phyloP scores from a whole-genome alignment of 345 rosid genomes.

The Eucalyptus melliodora region DNA sequence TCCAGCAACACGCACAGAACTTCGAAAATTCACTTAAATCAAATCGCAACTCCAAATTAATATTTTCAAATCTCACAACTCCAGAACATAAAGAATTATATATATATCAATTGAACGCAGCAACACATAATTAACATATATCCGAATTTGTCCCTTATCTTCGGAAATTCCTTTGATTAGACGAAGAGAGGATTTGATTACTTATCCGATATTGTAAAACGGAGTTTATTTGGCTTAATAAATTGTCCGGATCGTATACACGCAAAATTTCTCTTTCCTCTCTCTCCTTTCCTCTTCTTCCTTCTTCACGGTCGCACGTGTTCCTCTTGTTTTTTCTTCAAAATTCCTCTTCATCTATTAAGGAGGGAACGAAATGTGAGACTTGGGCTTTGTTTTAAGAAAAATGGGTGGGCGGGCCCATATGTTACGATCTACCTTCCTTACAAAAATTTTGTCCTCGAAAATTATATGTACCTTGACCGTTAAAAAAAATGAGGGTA shows the following conservation, averaged over 20 bases:
- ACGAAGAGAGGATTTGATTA: background rate
- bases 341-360: background rate
- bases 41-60: background rate
- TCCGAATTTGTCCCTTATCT: background rate
- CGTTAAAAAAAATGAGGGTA: no score
- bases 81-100: rapidly evolving
- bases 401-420: background rate
- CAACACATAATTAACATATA: background rate
- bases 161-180: background rate
- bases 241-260: background rate
- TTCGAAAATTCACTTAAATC: background rate
- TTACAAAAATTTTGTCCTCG: no score
- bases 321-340: background rate
- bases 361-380: background rate
- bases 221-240: background rate
- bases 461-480: background rate
- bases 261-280: background rate
- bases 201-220: background rate
- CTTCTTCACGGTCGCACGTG: background rate
- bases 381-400: background rate
- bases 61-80: background rate
- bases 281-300: background rate
- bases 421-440: background rate
- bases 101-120: background rate
- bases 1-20: background rate